These are phyloP conservation scores for Rubus idaeus DNA, from an alignment of 306 rosid genomes.

Conservation along the genomic window DNA sequence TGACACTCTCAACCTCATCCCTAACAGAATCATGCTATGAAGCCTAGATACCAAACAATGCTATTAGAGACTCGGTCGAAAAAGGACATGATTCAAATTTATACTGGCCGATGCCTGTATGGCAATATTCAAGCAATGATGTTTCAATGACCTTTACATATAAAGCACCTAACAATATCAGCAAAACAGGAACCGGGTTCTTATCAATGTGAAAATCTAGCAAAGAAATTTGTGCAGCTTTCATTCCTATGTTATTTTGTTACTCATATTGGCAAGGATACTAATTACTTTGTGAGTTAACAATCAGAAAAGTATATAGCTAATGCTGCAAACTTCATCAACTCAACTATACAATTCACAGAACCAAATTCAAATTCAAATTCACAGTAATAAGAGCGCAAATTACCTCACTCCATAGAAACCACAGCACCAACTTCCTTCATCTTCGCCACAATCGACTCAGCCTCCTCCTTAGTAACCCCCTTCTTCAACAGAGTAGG, in stretches of 20 bases:
- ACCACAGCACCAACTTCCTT: constrained; percentile 88
- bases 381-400: constrained; percentile 1
- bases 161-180: no score
- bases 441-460: constrained; percentile 74
- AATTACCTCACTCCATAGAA: constrained; percentile 76
- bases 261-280: no score
- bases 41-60: not conserved
- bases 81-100: no score
- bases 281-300: no score
- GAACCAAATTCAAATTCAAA: constrained; percentile 8
- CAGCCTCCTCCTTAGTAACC: constrained; percentile 84
- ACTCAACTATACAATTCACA: not conserved
- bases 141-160: not conserved
- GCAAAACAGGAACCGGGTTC: no score
- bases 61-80: not conserved
- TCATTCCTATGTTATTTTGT: not conserved
- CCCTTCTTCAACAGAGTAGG: constrained; percentile 91
- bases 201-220: not conserved
- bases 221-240: not conserved
- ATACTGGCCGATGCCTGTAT: no score
- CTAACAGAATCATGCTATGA: not conserved
- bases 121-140: not conserved
- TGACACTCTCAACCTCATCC: not conserved
- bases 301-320: not conserved
- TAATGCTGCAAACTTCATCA: not conserved